A percentile compares a stretch with the other conserved stretches of the same genome.
Evolutionary conservation across 2,329 filamentous ascomycete genomes (phyloP).

Genomic region (Diaporthe capsici): DNA sequence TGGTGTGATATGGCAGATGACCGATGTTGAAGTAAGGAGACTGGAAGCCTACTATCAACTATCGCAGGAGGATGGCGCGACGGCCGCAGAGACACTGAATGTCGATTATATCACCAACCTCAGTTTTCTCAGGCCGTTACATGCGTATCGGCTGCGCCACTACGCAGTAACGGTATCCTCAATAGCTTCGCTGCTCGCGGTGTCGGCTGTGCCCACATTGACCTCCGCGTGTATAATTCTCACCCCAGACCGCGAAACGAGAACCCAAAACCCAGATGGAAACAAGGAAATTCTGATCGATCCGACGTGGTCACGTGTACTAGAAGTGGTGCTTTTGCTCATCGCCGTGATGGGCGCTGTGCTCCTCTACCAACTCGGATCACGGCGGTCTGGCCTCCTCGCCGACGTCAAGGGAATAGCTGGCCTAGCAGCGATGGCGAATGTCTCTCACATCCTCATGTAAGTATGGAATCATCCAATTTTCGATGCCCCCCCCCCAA

Average conservation of each 20-base stretch:
- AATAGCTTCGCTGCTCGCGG: conserved; percentile 73
- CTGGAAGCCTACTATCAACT: conserved; percentile 77
- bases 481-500: too few relatives aligned
- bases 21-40: conserved; percentile 76
- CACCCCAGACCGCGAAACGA: conserved; percentile 63
- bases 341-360: conserved; percentile 71
- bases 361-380: conserved; percentile 73
- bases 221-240: conserved; percentile 74
- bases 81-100: conserved; percentile 77
- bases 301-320: conserved; percentile 71
- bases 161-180: conserved; percentile 79
- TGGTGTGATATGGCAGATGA: conserved; percentile 76
- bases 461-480: neutral
- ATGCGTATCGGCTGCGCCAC: conserved; percentile 73
- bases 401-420: conserved; percentile 81
- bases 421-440: conserved; percentile 82
- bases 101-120: conserved; percentile 81
- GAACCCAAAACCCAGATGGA: conserved; percentile 56
- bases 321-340: conserved; percentile 69
- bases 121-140: conserved; percentile 74
- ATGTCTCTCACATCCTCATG: conserved; percentile 64
- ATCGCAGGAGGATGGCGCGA: conserved; percentile 70
- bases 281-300: conserved; percentile 70
- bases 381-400: conserved; percentile 74
- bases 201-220: conserved; percentile 78